phyloP scores from a whole-genome alignment of 2,329 filamentous ascomycete genomes.

The Pyrenochaeta sp. region DNA sequence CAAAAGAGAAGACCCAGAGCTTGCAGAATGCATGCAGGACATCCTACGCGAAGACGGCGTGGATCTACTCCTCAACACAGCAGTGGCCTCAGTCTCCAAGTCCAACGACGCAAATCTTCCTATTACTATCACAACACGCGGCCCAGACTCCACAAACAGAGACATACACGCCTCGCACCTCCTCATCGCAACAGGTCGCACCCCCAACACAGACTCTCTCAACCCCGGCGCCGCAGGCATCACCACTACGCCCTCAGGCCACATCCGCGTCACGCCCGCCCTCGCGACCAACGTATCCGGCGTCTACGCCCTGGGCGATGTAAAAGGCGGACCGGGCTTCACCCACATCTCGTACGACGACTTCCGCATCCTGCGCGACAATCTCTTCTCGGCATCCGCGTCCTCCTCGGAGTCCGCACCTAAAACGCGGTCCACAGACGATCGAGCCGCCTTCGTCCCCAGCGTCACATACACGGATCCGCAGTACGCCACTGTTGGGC shows the following conservation, averaged over 20 bases:
- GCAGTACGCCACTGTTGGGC: conserved; percentile 61
- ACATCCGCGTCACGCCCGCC: conserved; percentile 54
- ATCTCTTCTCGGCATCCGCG: conserved; percentile 37
- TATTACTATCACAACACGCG: conserved; percentile 24
- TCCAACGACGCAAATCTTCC: conserved; percentile 25
- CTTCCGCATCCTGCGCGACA: conserved; percentile 60
- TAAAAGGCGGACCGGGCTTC: conserved; percentile 61
- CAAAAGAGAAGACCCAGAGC: conserved; percentile 56
- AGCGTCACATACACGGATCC: conserved; percentile 63
- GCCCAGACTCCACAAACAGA: conserved; percentile 6
- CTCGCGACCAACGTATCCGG: conserved; percentile 54
- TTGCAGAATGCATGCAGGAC: conserved; percentile 52
- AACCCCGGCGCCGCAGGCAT: conserved; percentile 54
- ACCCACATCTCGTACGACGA: conserved; percentile 66
- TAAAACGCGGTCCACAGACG: conserved; percentile 12
- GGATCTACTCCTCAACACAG: conserved; percentile 49
- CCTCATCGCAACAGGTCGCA: conserved; percentile 59
- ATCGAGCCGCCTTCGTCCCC: conserved; percentile 46
- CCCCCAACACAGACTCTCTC: conserved; percentile 59
- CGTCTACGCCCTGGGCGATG: conserved; percentile 61
- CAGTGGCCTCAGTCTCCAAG: conserved; percentile 28
- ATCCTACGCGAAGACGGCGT: conserved; percentile 59
- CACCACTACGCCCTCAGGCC: conserved; percentile 50
- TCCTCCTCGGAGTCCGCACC: neutral
- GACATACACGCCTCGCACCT: conserved; percentile 55